phyloP scores from a whole-genome alignment of 2,329 filamentous ascomycete species.

The Botrytis deweyae region DNA sequence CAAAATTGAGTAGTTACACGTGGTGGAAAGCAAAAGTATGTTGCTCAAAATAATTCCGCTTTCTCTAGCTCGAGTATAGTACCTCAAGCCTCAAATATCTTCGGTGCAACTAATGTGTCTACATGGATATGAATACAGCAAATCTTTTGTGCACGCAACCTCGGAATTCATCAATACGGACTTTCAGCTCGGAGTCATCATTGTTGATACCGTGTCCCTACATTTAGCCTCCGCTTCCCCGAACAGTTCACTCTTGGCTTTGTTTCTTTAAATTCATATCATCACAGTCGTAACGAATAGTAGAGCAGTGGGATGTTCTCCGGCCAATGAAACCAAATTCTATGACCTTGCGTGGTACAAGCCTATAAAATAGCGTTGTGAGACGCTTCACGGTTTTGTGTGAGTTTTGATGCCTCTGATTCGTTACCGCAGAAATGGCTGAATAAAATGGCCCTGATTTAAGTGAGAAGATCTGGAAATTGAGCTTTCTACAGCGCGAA shows the following conservation, averaged over 20 bases:
- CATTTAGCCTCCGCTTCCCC: neutral
- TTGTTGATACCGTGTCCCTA: neutral
- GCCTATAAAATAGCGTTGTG: neutral
- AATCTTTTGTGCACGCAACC: neutral
- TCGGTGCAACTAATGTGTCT: neutral
- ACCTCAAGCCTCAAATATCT: neutral
- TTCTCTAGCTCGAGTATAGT: neutral
- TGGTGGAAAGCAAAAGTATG: neutral
- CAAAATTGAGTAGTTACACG: neutral
- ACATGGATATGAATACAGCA: too few relatives aligned
- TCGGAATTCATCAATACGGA: neutral
- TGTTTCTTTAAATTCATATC: neutral
- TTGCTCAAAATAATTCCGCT: neutral
- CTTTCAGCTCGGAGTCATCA: neutral
- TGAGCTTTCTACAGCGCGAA: neutral
- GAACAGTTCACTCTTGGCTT: neutral
- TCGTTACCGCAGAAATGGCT: neutral
- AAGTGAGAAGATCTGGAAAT: neutral
- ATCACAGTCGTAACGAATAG: neutral
- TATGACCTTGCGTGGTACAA: conserved; percentile 1
- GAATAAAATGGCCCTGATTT: neutral
- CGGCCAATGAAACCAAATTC: neutral
- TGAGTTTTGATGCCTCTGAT: neutral
- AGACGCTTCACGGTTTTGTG: neutral
- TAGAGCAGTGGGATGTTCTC: neutral